Conservation (phyloP, 106 monocot genomes). For the Acanthochlamys bracteata region DNA sequence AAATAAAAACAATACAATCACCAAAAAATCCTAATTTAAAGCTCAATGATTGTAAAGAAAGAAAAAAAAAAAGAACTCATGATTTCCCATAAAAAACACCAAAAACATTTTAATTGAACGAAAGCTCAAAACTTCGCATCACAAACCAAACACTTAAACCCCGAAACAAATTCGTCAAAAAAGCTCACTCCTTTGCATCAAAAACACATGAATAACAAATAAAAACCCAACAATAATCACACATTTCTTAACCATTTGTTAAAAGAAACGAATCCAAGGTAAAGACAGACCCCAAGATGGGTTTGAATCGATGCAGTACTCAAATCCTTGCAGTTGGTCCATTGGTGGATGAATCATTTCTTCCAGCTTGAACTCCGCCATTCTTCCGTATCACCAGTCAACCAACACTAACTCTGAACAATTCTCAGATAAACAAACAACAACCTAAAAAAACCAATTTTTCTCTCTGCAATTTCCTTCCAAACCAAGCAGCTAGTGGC, state of each 20-base stretch:
- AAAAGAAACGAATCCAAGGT: not conserved
- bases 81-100: too few species aligned
- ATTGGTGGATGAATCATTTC: conserved; percentile 75
- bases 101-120: too few species aligned
- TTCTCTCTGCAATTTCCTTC: too few species aligned
- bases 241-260: not conserved
- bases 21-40: not conserved
- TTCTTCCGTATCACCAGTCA: conserved; percentile 1
- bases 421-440: not conserved
- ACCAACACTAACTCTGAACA: not conserved
- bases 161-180: too few species aligned
- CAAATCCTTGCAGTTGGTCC: conserved; percentile 94
- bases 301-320: conserved; percentile 97
- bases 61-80: too few species aligned
- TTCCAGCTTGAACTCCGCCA: conserved; percentile 73
- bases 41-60: too few species aligned
- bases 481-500: too few species aligned
- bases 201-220: not conserved
- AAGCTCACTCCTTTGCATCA: too few species aligned
- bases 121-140: too few species aligned
- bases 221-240: not conserved
- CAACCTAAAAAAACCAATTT: not conserved
- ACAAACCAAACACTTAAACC: too few species aligned
- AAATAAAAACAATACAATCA: not conserved
- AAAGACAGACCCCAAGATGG: conserved; percentile 66